Conservation (phyloP, 2,329 filamentous ascomycete species). For the Penicillium sp. region DNA sequence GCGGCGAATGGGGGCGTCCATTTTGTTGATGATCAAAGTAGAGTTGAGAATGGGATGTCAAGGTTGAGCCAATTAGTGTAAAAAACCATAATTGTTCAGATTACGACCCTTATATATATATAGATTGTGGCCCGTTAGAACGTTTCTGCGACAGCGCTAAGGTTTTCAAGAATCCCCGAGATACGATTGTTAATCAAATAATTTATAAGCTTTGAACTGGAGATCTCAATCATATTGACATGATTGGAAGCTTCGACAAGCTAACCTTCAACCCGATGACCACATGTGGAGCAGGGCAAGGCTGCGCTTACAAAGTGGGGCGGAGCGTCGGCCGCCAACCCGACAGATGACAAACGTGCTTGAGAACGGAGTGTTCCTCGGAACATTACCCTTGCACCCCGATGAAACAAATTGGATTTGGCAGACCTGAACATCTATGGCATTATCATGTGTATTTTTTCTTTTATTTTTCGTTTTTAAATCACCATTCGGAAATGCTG, state of each 20-base stretch:
- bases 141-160: background rate
- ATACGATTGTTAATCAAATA: background rate
- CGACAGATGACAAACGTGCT: background rate
- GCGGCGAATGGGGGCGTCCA: constrained; percentile 21
- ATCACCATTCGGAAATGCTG: too few relatives aligned
- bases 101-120: background rate
- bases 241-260: background rate
- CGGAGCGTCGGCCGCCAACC: background rate
- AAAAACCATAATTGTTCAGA: too few relatives aligned
- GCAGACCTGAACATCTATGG: too few relatives aligned
- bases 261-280: background rate
- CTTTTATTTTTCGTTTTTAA: rapidly evolving
- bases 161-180: too few relatives aligned
- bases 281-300: background rate
- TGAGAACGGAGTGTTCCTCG: background rate
- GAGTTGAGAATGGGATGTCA: too few relatives aligned
- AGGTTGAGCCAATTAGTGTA: too few relatives aligned
- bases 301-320: background rate
- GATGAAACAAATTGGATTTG: too few relatives aligned
- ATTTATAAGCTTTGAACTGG: background rate
- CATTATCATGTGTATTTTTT: too few relatives aligned
- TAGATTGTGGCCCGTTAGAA: background rate
- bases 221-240: background rate
- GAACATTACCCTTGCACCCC: background rate
- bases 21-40: too few relatives aligned